Evolutionary conservation across 2,329 filamentous ascomycete species (phyloP).

Genomic region (Pestalotiopsis sp.): DNA sequence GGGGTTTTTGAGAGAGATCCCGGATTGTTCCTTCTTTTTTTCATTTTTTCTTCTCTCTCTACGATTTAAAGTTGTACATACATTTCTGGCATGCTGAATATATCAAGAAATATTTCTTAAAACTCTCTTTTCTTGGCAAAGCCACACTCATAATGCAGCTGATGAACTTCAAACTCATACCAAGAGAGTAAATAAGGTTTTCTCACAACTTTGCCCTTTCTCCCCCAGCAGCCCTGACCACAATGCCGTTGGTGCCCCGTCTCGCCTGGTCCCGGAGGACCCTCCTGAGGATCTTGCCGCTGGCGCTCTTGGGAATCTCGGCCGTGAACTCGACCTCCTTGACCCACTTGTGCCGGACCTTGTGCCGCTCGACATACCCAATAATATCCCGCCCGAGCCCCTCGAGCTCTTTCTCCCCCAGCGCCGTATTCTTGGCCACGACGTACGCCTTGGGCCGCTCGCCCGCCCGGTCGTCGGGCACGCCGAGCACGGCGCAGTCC

Average conservation of each 20-base stretch:
- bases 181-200: background rate
- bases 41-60: background rate
- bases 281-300: conserved; percentile 63
- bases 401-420: conserved; percentile 19
- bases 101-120: background rate
- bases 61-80: conserved; percentile 3
- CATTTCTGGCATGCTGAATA: background rate
- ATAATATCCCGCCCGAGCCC: conserved; percentile 44
- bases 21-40: background rate
- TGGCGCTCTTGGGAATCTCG: conserved; percentile 62
- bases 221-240: conserved; percentile 20
- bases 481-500: conserved; percentile 58
- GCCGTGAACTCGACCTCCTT: conserved; percentile 53
- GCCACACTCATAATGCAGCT: no score
- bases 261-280: conserved; percentile 47
- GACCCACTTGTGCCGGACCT: conserved; percentile 60
- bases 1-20: background rate
- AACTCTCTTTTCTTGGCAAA: no score
- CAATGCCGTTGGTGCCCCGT: conserved; percentile 25
- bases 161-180: background rate
- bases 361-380: conserved; percentile 53
- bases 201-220: background rate
- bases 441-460: conserved; percentile 62
- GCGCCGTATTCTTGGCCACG: conserved; percentile 40
- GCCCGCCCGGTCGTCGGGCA: conserved; percentile 57